These are phyloP conservation scores for Ophiostoma fasciatum DNA, from an alignment of 2,329 filamentous ascomycete species.

Conservation along the genomic window DNA sequence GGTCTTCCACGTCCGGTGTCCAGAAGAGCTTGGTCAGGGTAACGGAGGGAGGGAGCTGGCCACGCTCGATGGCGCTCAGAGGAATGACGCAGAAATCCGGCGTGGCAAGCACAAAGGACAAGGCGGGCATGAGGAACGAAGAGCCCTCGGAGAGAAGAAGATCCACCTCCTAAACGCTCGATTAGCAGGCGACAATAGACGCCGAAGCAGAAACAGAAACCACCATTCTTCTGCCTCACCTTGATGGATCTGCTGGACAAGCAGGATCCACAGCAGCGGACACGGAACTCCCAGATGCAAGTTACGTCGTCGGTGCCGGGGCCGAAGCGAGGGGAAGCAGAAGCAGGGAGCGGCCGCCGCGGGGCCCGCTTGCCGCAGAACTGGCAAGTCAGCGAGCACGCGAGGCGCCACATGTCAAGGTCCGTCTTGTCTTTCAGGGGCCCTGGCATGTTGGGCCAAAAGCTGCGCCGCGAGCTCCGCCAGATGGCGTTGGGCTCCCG, in stretches of 20 bases:
- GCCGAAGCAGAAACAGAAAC: too few species aligned
- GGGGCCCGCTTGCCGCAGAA: constrained; percentile 39
- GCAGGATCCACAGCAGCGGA: constrained; percentile 52
- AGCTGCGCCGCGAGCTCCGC: constrained; percentile 50
- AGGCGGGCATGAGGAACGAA: constrained; percentile 48
- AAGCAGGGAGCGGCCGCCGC: constrained; percentile 14
- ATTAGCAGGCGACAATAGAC: background rate
- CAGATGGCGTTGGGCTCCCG: constrained; percentile 53
- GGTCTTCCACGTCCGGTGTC: constrained; percentile 43
- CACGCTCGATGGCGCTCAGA: constrained; percentile 36
- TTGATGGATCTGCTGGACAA: constrained; percentile 45
- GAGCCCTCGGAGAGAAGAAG: constrained; percentile 45
- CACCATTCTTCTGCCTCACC: too few species aligned
- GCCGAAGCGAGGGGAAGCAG: constrained; percentile 40
- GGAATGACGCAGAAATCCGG: constrained; percentile 45
- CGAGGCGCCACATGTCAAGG: constrained; percentile 61
- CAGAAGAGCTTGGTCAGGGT: constrained; percentile 53
- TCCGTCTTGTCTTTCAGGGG: constrained; percentile 53
- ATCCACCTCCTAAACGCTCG: constrained; percentile 50
- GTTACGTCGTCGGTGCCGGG: constrained; percentile 46
- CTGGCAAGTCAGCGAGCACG: constrained; percentile 49
- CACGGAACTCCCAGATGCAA: constrained; percentile 56
- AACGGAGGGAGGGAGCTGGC: constrained; percentile 28
- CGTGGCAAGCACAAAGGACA: constrained; percentile 54
- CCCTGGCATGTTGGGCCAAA: constrained; percentile 51